These are phyloP conservation scores for Pseudogymnoascus sp. DNA, from an alignment of 2,329 filamentous ascomycete genomes.

Conservation along the genomic window DNA sequence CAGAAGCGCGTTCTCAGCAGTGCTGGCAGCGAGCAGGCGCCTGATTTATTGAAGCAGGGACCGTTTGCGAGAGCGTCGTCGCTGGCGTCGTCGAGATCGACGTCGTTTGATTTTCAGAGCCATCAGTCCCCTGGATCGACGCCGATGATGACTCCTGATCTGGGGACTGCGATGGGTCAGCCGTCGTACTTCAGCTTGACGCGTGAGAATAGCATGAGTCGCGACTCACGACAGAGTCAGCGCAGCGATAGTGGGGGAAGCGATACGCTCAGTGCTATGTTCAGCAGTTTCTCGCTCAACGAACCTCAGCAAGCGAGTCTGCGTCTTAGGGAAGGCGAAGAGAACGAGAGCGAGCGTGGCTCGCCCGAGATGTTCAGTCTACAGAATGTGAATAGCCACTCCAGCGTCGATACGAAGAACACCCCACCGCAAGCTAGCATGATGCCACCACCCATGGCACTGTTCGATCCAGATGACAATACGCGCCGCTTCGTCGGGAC, in stretches of 20 bases:
- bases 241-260: conserved; percentile 90
- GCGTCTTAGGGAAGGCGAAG: conserved; percentile 55
- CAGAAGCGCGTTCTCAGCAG: conserved; percentile 87
- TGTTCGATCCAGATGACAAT: conserved; percentile 92
- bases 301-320: conserved; percentile 36
- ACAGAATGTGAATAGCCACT: conserved; percentile 38
- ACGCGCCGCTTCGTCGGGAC: conserved; percentile 92
- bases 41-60: conserved; percentile 85
- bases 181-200: conserved; percentile 88
- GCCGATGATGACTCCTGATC: conserved; percentile 76
- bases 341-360: conserved; percentile 53
- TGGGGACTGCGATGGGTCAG: conserved; percentile 58
- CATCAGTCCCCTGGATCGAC: conserved; percentile 75
- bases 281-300: conserved; percentile 67
- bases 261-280: conserved; percentile 74
- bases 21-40: conserved; percentile 71
- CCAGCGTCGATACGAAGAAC: conserved; percentile 41
- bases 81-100: conserved; percentile 80
- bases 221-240: conserved; percentile 65
- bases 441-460: conserved; percentile 84
- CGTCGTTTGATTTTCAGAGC: conserved; percentile 83
- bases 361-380: conserved; percentile 70
- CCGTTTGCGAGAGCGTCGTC: conserved; percentile 82
- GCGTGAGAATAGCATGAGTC: conserved; percentile 45
- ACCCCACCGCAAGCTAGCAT: conserved; percentile 57